These are phyloP conservation scores for Mycosphaerella sp. DNA, from an alignment of 2,329 filamentous ascomycete genomes.

Conservation along the genomic window DNA sequence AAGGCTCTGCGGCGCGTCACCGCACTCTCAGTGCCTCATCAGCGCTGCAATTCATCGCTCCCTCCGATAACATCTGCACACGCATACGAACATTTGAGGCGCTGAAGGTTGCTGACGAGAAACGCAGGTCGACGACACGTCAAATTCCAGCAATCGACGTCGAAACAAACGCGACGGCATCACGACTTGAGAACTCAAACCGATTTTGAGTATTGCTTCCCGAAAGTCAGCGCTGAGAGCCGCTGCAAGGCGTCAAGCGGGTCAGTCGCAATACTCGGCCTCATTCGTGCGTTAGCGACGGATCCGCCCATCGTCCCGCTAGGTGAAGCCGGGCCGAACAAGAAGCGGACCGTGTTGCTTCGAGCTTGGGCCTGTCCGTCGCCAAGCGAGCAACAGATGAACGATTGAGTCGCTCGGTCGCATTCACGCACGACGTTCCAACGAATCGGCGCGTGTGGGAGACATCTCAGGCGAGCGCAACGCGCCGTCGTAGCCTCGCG, in stretches of 20 bases:
- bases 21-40: background rate
- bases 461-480: background rate
- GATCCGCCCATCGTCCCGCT: conserved; percentile 17
- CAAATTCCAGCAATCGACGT: conserved; percentile 21
- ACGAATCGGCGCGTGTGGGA: background rate
- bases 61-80: background rate
- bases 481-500: background rate
- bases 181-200: conserved; percentile 21
- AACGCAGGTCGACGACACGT: background rate
- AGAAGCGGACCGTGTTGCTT: conserved; percentile 11
- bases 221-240: conserved; percentile 15
- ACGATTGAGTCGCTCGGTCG: background rate
- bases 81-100: background rate
- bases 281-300: conserved; percentile 23
- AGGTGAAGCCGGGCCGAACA: conserved; percentile 17
- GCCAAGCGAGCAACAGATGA: conserved; percentile 4
- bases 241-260: conserved; percentile 6
- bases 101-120: conserved; percentile 11
- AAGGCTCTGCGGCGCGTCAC: background rate
- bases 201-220: conserved; percentile 21
- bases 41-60: background rate
- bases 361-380: conserved; percentile 12
- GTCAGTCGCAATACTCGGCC: conserved; percentile 1
- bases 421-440: background rate
- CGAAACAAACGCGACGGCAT: conserved; percentile 20